A percentile compares a stretch with the other conserved stretches of the same genome.
Conservation (phyloP, 768 basidiomycete species). For the Royoungia palumana region DNA sequence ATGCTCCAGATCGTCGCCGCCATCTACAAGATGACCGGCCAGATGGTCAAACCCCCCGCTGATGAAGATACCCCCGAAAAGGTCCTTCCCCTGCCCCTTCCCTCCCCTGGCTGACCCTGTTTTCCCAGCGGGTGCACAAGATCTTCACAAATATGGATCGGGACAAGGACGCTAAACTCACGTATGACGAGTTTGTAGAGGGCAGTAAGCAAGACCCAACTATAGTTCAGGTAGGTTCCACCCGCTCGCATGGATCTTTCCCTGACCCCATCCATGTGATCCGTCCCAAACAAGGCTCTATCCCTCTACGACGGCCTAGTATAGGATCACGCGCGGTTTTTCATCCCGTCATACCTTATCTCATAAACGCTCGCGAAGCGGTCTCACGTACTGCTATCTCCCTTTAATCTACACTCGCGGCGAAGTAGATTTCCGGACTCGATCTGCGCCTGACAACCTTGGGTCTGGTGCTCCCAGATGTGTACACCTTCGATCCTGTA, state of each 20-base stretch:
- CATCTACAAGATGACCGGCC: slow-evolving; percentile 99
- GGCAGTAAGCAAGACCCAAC: slow-evolving; percentile 99
- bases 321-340: slow-evolving; percentile 36
- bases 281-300: slow-evolving; percentile 57
- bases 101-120: slow-evolving; percentile 11
- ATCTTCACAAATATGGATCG: slow-evolving; percentile 98
- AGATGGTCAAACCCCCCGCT: slow-evolving; percentile 97
- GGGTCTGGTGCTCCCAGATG: slow-evolving; percentile 17
- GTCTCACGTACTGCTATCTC: slow-evolving; percentile 22
- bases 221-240: slow-evolving; percentile 80
- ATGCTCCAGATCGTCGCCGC: slow-evolving; percentile 98
- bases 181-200: slow-evolving; percentile 96
- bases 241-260: slow-evolving; percentile 7
- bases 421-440: slow-evolving; percentile 16
- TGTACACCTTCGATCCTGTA: slow-evolving; percentile 29
- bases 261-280: slow-evolving; percentile 19
- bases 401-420: slow-evolving; percentile 23
- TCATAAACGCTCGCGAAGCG: slow-evolving; percentile 20
- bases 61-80: slow-evolving; percentile 99
- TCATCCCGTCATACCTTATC: slow-evolving; percentile 20
- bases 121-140: slow-evolving; percentile 87
- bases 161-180: slow-evolving; percentile 89
- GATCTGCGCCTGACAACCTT: background rate
- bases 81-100: slow-evolving; percentile 40
- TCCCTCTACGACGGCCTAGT: slow-evolving; percentile 95